Base-by-base conservation (phyloP, 2,329 filamentous ascomycete genomes). In the Fusarium sp. region DNA sequence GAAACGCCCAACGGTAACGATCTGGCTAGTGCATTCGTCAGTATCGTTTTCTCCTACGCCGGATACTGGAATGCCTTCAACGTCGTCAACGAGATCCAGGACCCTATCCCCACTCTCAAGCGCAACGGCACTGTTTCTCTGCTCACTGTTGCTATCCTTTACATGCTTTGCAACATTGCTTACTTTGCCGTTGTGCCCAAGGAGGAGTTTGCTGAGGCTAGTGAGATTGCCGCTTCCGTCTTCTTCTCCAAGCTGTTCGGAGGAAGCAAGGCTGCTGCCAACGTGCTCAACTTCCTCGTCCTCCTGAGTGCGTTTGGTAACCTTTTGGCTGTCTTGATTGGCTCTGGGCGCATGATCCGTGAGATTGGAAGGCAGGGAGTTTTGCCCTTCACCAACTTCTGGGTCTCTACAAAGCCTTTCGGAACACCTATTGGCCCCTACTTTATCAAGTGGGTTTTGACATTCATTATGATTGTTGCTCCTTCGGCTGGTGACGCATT, bases 401-500 rank as follows among this genome's bases (percentile, higher is more conserved):
- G 88, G 88, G 87, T 86, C 0, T 87, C 85, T 0, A 90, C 88
- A 0, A 83, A 81, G 60, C 89, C 88, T 0, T 90, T 90, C 62
- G 88, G 87, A 2, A 91, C 89, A 0, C 87, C 88, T 0, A 70
- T 89, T 0, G 87, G 86, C 0, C 87, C 88, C 0, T 89, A 89
- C 65, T 55, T 83, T 2, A 68, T 90, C 4, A 87, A 88, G 72
- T 90, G 86, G 85, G 70, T 71, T 0, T 74, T 88, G 59, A 90
- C 88, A 0, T 74, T 87, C 3, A 70, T 90, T 34, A 87, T 90
- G 84, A 89, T 90, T 36, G 73, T 87, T 0, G 86, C 84, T 0
- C 84, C 87, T 0, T 87, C 88, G 0, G 86, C 87, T 1, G 88
- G 89, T 1, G 88, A 90, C 73, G 89, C 88, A 0, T 91, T 90